phyloP scores from a whole-genome alignment of 2,329 filamentous ascomycete genomes.

The Coccinonectria pachysandricola region DNA sequence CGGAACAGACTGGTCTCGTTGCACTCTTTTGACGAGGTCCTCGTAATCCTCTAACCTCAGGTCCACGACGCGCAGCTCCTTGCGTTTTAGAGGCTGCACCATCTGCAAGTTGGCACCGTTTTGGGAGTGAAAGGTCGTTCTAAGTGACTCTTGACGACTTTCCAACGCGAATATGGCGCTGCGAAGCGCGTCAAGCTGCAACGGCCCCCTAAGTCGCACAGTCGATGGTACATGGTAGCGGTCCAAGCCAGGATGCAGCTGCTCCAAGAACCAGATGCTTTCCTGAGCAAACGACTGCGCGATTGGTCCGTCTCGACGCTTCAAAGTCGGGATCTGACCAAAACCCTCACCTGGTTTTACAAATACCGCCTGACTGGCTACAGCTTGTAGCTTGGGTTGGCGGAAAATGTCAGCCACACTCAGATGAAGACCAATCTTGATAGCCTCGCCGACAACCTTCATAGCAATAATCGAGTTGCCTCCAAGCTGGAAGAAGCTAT shows the following conservation, averaged over 20 bases:
- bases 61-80: constrained; percentile 2
- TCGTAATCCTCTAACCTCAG: neutral
- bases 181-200: constrained; percentile 4
- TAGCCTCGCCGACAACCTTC: constrained; percentile 1
- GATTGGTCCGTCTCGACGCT: constrained; percentile 1
- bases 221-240: constrained; percentile 10
- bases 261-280: constrained; percentile 12
- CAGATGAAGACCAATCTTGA: neutral
- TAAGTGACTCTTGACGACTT: constrained; percentile 10
- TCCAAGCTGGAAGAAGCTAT: constrained; percentile 2
- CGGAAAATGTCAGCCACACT: constrained; percentile 3
- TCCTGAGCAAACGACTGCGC: constrained; percentile 10
- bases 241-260: constrained; percentile 7
- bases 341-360: no score
- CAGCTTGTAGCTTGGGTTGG: neutral
- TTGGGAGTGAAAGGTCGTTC: constrained; percentile 7
- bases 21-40: neutral
- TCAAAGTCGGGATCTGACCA: no score
- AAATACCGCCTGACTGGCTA: neutral
- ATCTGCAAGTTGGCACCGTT: constrained; percentile 3
- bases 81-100: constrained; percentile 1
- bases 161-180: constrained; percentile 7
- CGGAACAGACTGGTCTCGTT: constrained; percentile 3
- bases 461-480: constrained; percentile 2
- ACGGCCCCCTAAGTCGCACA: constrained; percentile 4